These are phyloP conservation scores for Penicillium hordei DNA, from an alignment of 2,329 filamentous ascomycete genomes.

Conservation along the genomic window DNA sequence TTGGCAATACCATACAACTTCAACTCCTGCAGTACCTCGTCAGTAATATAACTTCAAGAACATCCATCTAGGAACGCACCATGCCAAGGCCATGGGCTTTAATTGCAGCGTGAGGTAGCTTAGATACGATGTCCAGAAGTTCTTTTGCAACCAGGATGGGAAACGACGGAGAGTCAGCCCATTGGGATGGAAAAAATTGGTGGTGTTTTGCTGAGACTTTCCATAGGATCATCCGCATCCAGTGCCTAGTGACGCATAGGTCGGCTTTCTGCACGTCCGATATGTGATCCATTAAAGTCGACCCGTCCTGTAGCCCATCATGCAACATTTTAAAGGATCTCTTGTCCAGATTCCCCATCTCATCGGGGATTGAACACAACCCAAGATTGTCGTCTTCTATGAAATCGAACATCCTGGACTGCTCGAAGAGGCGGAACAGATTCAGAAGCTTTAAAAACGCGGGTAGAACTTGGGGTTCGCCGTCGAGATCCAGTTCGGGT, in stretches of 20 bases:
- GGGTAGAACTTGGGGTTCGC: neutral
- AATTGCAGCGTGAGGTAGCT: neutral
- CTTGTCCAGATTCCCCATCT: neutral
- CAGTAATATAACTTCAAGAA: neutral
- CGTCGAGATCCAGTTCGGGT: neutral
- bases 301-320: neutral
- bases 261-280: neutral
- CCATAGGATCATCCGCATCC: neutral
- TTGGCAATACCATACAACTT: neutral
- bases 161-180: neutral
- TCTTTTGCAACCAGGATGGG: neutral
- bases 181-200: constrained; percentile 17
- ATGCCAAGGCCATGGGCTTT: neutral
- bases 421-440: neutral
- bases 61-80: neutral
- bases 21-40: neutral
- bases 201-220: constrained; percentile 26
- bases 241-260: neutral
- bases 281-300: neutral
- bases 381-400: neutral
- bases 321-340: neutral
- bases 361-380: neutral
- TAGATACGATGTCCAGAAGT: neutral
- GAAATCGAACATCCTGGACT: neutral
- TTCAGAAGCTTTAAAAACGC: neutral